These are phyloP conservation scores for Pulicaria dysenterica DNA, from an alignment of 129 eudicot genomes.

Conservation along the genomic window DNA sequence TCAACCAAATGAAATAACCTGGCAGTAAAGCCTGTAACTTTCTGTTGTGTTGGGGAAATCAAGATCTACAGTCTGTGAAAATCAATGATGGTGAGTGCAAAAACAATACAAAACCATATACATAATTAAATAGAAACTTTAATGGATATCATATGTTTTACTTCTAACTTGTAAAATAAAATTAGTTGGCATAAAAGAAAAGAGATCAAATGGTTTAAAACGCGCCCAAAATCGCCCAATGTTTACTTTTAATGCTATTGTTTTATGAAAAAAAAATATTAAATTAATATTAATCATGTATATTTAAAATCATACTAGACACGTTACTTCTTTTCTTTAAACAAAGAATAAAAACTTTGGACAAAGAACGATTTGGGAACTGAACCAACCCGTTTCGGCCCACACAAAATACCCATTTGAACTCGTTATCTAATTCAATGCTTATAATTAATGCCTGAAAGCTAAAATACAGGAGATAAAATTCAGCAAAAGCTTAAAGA, in stretches of 20 bases:
- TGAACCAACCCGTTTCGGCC: too few species aligned
- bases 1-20: slow-evolving; percentile 50
- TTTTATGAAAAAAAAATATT: not conserved
- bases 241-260: not conserved
- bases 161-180: not conserved
- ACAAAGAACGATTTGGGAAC: too few species aligned
- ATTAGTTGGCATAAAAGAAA: not conserved
- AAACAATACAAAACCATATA: not conserved
- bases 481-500: not conserved
- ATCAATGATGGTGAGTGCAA: slow-evolving; percentile 16
- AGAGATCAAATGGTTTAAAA: not conserved
- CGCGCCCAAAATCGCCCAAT: not conserved
- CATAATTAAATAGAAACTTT: not conserved
- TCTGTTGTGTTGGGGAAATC: slow-evolving; percentile 93
- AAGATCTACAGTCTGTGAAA: slow-evolving; percentile 69
- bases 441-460: not conserved
- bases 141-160: not conserved
- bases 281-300: too few species aligned
- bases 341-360: not conserved
- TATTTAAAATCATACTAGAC: not conserved
- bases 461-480: slow-evolving; percentile 1
- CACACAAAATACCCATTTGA: not conserved
- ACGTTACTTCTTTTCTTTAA: not conserved
- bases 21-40: slow-evolving; percentile 87
- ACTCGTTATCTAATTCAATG: not conserved